Evolutionary conservation across 495 filamentous ascomycete species (phyloP).

Genomic region (Elaphomyces granulatus): DNA sequence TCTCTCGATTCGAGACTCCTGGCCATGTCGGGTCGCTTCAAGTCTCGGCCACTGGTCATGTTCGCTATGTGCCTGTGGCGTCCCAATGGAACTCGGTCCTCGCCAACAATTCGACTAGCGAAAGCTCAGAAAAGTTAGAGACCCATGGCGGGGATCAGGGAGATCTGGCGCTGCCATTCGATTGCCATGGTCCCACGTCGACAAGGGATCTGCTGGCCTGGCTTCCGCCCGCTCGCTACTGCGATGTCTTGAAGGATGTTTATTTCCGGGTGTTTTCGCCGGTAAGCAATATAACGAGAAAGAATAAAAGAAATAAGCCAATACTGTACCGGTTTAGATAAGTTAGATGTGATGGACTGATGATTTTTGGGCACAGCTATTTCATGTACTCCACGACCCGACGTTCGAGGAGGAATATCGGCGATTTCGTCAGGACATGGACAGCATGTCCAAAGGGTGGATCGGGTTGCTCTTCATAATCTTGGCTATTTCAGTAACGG

Average conservation of each 20-base stretch:
- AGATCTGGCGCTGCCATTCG: constrained; percentile 24
- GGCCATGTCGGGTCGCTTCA: constrained; percentile 20
- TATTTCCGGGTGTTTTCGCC: constrained; percentile 30
- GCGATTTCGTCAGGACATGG: too few relatives aligned
- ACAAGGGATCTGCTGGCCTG: constrained; percentile 19
- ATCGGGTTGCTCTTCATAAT: constrained; percentile 32
- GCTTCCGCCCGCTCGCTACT: constrained; percentile 27
- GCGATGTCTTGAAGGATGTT: constrained; percentile 25
- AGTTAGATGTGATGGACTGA: too few relatives aligned
- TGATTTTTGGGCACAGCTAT: too few relatives aligned
- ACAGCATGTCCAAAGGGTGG: constrained; percentile 28
- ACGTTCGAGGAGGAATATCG: too few relatives aligned
- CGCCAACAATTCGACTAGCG: constrained; percentile 15
- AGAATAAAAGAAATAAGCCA: too few relatives aligned
- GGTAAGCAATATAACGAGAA: constrained; percentile 11
- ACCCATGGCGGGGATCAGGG: constrained; percentile 25
- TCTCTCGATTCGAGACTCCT: constrained; percentile 10
- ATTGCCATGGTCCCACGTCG: constrained; percentile 16
- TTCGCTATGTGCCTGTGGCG: constrained; percentile 26
- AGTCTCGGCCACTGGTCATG: constrained; percentile 26
- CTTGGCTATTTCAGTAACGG: constrained; percentile 29
- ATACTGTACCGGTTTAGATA: too few relatives aligned
- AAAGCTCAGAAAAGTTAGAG: constrained; percentile 17
- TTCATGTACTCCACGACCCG: too few relatives aligned
- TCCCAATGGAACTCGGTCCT: constrained; percentile 24